A percentile compares a stretch with the other conserved stretches of the same genome.
These are phyloP conservation scores for Didymella keratinophila DNA, from an alignment of 2,329 filamentous ascomycete genomes.

Conservation along the genomic window DNA sequence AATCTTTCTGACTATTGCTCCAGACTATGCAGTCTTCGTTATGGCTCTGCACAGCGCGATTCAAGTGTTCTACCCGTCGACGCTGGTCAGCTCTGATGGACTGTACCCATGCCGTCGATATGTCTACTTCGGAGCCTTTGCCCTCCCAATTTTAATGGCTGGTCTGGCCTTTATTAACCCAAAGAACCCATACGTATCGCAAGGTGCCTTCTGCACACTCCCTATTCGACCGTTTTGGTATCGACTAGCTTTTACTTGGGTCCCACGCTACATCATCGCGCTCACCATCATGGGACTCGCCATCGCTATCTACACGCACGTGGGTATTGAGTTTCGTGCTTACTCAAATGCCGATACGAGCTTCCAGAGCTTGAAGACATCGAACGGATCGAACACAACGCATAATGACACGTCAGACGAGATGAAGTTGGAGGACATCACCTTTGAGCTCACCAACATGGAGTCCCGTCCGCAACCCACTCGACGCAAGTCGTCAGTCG, in stretches of 20 bases:
- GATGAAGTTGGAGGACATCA: slow-evolving; percentile 13
- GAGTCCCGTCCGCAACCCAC: slow-evolving; percentile 2
- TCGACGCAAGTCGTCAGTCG: slow-evolving; percentile 24
- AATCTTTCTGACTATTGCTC: neutral
- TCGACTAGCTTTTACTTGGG: slow-evolving; percentile 72
- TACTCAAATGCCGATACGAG: slow-evolving; percentile 37
- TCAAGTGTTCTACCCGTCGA: slow-evolving; percentile 70
- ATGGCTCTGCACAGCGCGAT: slow-evolving; percentile 77
- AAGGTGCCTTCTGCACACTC: slow-evolving; percentile 74
- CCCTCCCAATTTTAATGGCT: slow-evolving; percentile 67
- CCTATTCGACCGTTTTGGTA: slow-evolving; percentile 74
- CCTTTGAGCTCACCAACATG: slow-evolving; percentile 10
- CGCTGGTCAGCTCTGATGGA: slow-evolving; percentile 62
- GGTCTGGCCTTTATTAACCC: slow-evolving; percentile 69
- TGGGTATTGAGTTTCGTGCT: slow-evolving; percentile 56
- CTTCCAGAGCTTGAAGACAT: slow-evolving; percentile 24
- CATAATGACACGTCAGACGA: slow-evolving; percentile 6
- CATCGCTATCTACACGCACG: slow-evolving; percentile 73
- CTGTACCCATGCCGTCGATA: slow-evolving; percentile 71
- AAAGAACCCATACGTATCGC: slow-evolving; percentile 64
- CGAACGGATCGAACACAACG: slow-evolving; percentile 14
- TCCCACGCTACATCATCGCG: slow-evolving; percentile 75
- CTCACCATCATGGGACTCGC: slow-evolving; percentile 70
- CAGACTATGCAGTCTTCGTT: slow-evolving; percentile 73
- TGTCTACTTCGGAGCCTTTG: slow-evolving; percentile 65